Evolutionary conservation across 768 basidiomycete genomes (phyloP).

Genomic region (Pholiota molesta): DNA sequence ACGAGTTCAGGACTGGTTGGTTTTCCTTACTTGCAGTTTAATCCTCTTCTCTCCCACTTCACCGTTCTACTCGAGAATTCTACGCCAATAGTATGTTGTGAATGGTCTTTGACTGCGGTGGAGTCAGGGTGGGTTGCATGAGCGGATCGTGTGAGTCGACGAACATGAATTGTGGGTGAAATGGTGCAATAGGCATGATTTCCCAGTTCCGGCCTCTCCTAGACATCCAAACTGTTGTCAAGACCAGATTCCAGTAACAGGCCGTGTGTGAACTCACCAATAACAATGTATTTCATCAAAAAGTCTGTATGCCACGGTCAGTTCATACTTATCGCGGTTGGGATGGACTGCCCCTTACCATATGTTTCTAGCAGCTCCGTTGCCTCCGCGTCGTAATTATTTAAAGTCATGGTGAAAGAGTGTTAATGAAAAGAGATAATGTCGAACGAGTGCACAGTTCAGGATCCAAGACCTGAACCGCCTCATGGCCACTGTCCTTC

Average conservation of each 20-base stretch:
- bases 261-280: conserved; percentile 55
- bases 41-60: conserved; percentile 89
- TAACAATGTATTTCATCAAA: conserved; percentile 97
- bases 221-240: conserved; percentile 5
- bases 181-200: conserved; percentile 95
- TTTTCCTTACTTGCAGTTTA: conserved; percentile 80
- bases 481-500: conserved; percentile 30
- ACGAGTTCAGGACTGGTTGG: conserved; percentile 7
- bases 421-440: conserved; percentile 21
- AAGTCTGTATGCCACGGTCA: conserved; percentile 66
- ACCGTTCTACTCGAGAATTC: conserved; percentile 96
- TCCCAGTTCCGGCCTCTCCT: conserved; percentile 98
- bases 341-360: conserved; percentile 49
- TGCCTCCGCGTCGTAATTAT: conserved; percentile 78
- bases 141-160: conserved; percentile 33
- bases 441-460: conserved; percentile 23
- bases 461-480: conserved; percentile 30
- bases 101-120: conserved; percentile 88
- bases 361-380: conserved; percentile 96
- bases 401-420: conserved; percentile 50
- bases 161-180: conserved; percentile 95
- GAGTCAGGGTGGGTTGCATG: conserved; percentile 15
- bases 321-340: conserved; percentile 5
- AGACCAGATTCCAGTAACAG: conserved; percentile 1
- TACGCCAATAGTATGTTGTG: conserved; percentile 97